A percentile compares a stretch with the other conserved stretches of the same genome.
Conservation (phyloP, 2,329 filamentous ascomycete genomes). For the Aspergillus pseudoglaucus region DNA sequence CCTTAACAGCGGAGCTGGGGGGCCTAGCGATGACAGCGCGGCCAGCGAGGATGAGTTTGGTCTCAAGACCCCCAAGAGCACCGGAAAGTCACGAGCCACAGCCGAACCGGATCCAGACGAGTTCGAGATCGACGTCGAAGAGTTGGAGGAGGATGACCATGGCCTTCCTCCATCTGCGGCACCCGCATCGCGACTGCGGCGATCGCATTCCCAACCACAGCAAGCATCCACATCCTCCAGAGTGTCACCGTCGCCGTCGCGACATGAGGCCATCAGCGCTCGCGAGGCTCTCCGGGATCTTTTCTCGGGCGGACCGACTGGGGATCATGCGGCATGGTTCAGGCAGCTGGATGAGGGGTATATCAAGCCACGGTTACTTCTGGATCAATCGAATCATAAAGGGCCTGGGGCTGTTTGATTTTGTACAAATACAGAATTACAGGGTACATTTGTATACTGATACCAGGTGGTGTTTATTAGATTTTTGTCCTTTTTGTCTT, state of each 20-base stretch:
- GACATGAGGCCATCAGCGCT: constrained; percentile 53
- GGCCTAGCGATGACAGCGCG: constrained; percentile 39
- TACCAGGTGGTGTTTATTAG: background rate
- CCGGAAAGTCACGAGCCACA: constrained; percentile 35
- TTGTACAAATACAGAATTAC: too few relatives aligned
- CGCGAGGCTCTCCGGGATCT: constrained; percentile 72
- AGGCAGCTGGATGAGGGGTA: constrained; percentile 91
- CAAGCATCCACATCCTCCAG: constrained; percentile 16
- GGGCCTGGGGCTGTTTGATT: constrained; percentile 33
- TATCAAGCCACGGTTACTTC: constrained; percentile 82
- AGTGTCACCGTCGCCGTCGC: constrained; percentile 15
- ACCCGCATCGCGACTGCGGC: constrained; percentile 29
- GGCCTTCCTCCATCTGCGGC: constrained; percentile 49
- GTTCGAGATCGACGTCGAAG: constrained; percentile 37
- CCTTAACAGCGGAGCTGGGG: constrained; percentile 34
- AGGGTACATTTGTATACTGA: too few relatives aligned
- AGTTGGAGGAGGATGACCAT: constrained; percentile 35
- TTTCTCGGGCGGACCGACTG: constrained; percentile 62
- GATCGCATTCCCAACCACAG: constrained; percentile 32
- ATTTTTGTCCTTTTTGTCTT: background rate
- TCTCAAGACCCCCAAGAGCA: constrained; percentile 18
- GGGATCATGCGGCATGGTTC: constrained; percentile 86
- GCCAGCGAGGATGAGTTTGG: constrained; percentile 48
- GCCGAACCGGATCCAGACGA: constrained; percentile 25
- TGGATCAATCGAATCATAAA: constrained; percentile 58